Percentiles rank a stretch among this genome's conserved stretches.
Evolutionary conservation across 306 rosid genomes (phyloP).

Genomic region (Begonia loranthoides): DNA sequence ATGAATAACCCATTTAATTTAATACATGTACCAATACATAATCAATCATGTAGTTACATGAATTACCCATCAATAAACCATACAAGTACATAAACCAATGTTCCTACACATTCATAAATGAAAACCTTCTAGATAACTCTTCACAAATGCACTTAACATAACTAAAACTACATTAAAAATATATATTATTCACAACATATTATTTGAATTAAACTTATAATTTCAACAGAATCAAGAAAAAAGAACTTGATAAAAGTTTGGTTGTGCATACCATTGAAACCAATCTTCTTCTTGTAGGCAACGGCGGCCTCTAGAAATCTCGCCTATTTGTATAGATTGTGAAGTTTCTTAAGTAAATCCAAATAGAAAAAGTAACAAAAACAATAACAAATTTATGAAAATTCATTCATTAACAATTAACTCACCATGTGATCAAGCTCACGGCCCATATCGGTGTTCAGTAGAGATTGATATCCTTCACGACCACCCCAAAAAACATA

Average conservation of each 20-base stretch:
- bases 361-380: not conserved
- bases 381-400: not conserved
- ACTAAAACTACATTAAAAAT: too few species aligned
- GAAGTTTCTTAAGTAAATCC: not conserved
- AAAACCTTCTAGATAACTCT: too few species aligned
- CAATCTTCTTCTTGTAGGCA: slow-evolving; percentile 83
- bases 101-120: too few species aligned
- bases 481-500: slow-evolving; percentile 99
- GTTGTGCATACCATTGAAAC: slow-evolving; percentile 58
- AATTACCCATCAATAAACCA: too few species aligned
- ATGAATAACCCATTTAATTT: too few species aligned
- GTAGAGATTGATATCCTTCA: slow-evolving; percentile 84
- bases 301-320: slow-evolving; percentile 80
- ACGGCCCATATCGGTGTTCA: slow-evolving; percentile 96
- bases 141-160: too few species aligned
- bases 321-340: slow-evolving; percentile 37
- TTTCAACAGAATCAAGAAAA: slow-evolving; percentile 1
- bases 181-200: too few species aligned
- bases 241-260: slow-evolving; percentile 6
- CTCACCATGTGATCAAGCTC: slow-evolving; percentile 87
- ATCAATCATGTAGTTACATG: too few species aligned
- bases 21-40: too few species aligned
- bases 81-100: too few species aligned
- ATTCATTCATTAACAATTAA: not conserved
- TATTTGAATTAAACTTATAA: too few species aligned